phyloP scores from a whole-genome alignment of 768 basidiomycete genomes.

The Trametes meyenii region DNA sequence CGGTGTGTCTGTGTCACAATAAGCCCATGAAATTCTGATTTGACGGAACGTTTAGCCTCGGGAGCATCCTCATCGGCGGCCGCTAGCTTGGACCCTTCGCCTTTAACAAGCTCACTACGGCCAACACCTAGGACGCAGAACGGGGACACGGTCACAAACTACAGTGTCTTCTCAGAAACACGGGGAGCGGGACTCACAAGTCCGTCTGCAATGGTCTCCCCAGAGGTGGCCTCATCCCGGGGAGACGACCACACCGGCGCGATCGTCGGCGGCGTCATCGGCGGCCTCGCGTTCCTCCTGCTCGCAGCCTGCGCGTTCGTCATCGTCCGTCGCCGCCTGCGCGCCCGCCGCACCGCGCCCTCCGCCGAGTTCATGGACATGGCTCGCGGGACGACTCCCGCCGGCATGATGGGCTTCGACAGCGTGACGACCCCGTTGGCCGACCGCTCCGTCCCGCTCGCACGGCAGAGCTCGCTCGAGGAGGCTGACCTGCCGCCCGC shows the following conservation, averaged over 20 bases:
- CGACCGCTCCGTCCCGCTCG: slow-evolving; percentile 4
- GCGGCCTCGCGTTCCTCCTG: slow-evolving; percentile 42
- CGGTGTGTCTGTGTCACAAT: no score
- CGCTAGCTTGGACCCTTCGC: no score
- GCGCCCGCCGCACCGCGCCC: slow-evolving; percentile 49
- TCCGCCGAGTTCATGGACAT: slow-evolving; percentile 54
- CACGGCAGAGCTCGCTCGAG: slow-evolving; percentile 17
- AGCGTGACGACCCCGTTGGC: neutral
- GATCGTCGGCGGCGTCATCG: slow-evolving; percentile 58
- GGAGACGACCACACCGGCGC: slow-evolving; percentile 38
- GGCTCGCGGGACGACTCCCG: slow-evolving; percentile 10
- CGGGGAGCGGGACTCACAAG: no score
- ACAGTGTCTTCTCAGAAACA: no score
- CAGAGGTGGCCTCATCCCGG: neutral
- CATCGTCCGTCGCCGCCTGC: slow-evolving; percentile 46
- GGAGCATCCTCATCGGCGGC: no score
- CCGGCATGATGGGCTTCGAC: neutral
- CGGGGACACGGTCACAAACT: no score
- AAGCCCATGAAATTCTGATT: no score
- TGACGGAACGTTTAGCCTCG: no score
- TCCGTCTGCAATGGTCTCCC: neutral
- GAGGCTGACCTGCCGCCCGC: slow-evolving; percentile 23
- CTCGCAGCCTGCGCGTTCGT: slow-evolving; percentile 37
- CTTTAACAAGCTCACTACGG: no score
- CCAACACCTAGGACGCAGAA: no score